Evolutionary conservation across 305 asterid species (phyloP), one percentile per base, ranked within the genome.

Genomic region (Plantago coronopus): DNA sequence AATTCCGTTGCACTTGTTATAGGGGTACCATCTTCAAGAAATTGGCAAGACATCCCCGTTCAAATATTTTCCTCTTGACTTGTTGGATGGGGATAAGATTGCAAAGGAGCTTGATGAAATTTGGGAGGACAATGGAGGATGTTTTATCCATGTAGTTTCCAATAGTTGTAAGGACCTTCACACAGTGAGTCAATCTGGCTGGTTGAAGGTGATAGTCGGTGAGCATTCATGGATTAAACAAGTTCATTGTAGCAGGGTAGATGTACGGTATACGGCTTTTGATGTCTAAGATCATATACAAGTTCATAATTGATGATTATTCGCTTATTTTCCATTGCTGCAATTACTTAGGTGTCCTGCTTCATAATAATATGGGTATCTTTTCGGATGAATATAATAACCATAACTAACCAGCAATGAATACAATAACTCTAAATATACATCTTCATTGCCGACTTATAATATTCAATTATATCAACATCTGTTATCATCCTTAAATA

Each of bases 191-290:
- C 72, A 63, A 66, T 70, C 82, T 68, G 75, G 74, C 63, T 75
- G 85, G 93, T 57, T 88, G 70, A 74, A 76, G 66, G 78, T 76
- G 63, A 62, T 81, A 61, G 78, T 91, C 45, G 74, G 98, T 88
- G 73, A 88, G 86, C 75, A 54, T 73, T 34, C 45, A 66, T 71
- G 43, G 43, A 10, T 11, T 10, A 38, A 10, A 38, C 13, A 38
- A 38, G 13, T 11, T 38, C 12, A 15, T 38, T 38, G 10, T 38
- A 38, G 43, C 43, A 38, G 42, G 43, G 15, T 38, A 3, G 0
- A 1, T 38, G 15, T 11, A 1, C 12, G 10, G 12, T 38, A 38
- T 38, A 38, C 15, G 3, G 43, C 9, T 45, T 45, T 47, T 47
- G 53, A n/a, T 47, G 43, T 11, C 43, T 38, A 38, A 38, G 38